Base-by-base conservation (phyloP, 257 asterid species). In the Cordia subcordata region DNA sequence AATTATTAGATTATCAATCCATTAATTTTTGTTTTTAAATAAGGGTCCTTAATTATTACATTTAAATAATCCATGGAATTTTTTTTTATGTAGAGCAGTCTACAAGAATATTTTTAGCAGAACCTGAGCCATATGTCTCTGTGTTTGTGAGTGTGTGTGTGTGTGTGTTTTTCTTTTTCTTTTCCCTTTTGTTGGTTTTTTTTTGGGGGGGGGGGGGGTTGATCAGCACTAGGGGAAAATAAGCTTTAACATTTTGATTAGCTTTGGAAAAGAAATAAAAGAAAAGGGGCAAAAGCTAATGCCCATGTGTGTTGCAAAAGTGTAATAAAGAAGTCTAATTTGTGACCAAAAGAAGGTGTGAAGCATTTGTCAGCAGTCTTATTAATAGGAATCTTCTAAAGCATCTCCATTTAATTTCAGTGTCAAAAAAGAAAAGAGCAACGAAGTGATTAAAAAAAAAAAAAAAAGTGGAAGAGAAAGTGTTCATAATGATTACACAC, bases 361-460 rank as follows among this genome's bases (percentile, higher is more conserved):
- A 66, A 51, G 61, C 27, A 42, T 1, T 45, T 17, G 1, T 60
- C 23, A 27, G 49, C 22, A 13, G 11, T 21, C 63, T 37, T 8
- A n/a, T n/a, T n/a, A 10, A 21, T 45, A 15, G 44, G 76, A 71
- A 65, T 71, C 71, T 71, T 71, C 76, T 21, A 65, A 70, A 70
- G 71, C 32, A 54, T 47, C 35, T 12, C 5, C 67, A 64, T 60
- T 37, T 13, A 65, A 55, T 18, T 32, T 27, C 15, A 44, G 65
- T 44, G 71, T 60, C 76, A 65, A 65, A 60, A 55, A 42, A 55
- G 50, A 54, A 33, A 39, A n/a, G 27, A 39, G n/a, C n/a, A n/a
- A n/a, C n/a, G n/a, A n/a, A n/a, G n/a, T n/a, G n/a, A n/a, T n/a
- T n/a, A 65, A 65, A 60, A 55, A 42, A 55, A 42, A 54, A 33